Percentiles rank a stretch among this genome's conserved stretches.
Conservation (phyloP, 192 early-diverging fungal genomes). For the Entophlyctis luteolus region DNA sequence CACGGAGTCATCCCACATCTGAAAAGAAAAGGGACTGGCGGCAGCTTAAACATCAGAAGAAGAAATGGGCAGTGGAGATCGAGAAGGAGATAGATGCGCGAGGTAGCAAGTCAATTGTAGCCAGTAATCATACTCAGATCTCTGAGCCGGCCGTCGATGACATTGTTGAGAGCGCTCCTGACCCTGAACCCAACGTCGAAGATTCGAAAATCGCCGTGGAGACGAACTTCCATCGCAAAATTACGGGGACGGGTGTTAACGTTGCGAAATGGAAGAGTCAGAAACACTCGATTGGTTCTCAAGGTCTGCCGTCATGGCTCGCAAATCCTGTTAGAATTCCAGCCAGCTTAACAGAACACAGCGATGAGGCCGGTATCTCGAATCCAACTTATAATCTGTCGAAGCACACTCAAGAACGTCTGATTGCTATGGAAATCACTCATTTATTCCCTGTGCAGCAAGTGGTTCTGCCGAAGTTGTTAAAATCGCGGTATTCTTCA, state of each 20-base stretch:
- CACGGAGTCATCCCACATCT: too few species aligned
- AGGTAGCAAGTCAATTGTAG: not conserved
- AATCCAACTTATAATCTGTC: constrained; percentile 61
- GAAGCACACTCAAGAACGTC: constrained; percentile 35
- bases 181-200: not conserved
- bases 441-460: constrained; percentile 88
- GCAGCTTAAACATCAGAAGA: constrained; percentile 9
- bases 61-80: constrained; percentile 15
- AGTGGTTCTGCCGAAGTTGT: constrained; percentile 77
- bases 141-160: not conserved
- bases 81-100: constrained; percentile 7
- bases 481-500: constrained; percentile 57
- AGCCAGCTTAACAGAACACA: constrained; percentile 45
- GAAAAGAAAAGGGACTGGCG: constrained; percentile 3
- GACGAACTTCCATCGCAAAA: not conserved
- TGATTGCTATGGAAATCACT: constrained; percentile 59
- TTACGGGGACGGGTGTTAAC: not conserved
- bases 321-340: constrained; percentile 72
- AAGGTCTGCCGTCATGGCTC: constrained; percentile 89
- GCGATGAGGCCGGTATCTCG: constrained; percentile 34
- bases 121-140: not conserved
- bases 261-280: not conserved
- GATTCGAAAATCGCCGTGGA: not conserved
- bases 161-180: not conserved
- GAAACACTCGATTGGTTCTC: constrained; percentile 16